Percentiles rank a stretch among this genome's conserved stretches.
Evolutionary conservation across 495 filamentous ascomycete species (phyloP).

Genomic region (Hyaloscypha hepaticicola): DNA sequence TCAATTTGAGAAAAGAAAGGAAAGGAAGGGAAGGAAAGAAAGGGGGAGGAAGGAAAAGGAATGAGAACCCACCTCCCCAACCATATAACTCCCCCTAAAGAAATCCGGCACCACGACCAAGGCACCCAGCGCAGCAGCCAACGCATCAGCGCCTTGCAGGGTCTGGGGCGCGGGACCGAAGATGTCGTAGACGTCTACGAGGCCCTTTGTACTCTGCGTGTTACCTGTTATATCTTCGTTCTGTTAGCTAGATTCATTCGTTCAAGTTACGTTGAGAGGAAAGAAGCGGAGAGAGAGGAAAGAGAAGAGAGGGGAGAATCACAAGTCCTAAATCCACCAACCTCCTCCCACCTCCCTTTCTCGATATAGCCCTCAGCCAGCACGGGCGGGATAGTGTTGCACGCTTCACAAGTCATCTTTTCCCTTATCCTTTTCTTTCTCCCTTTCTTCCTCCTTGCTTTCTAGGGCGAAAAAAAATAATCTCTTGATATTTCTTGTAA

Average conservation of each 20-base stretch:
- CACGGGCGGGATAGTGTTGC: conserved; percentile 51
- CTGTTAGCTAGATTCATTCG: background rate
- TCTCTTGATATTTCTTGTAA: no score
- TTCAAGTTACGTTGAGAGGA: background rate
- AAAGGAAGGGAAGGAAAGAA: background rate
- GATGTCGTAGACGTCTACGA: conserved; percentile 55
- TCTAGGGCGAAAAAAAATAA: background rate
- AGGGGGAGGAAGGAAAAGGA: background rate
- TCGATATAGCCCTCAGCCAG: conserved; percentile 43
- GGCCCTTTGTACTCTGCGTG: conserved; percentile 35
- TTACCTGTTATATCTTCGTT: conserved; percentile 48
- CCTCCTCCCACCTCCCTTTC: conserved; percentile 37
- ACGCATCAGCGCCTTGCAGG: conserved; percentile 54
- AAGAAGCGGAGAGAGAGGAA: background rate
- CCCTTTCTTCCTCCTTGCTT: background rate
- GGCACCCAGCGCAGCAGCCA: conserved; percentile 40
- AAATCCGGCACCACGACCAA: conserved; percentile 49
- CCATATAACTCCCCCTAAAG: conserved; percentile 39
- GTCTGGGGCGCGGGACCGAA: conserved; percentile 53
- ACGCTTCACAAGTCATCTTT: conserved; percentile 39
- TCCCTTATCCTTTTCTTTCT: background rate
- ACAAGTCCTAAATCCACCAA: conserved; percentile 51
- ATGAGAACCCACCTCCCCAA: conserved; percentile 26
- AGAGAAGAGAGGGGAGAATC: conserved; percentile 10
- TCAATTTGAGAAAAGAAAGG: background rate